Base-by-base conservation (phyloP, 371 early-diverging fungal genomes). In the Apophysomyces elegans region DNA sequence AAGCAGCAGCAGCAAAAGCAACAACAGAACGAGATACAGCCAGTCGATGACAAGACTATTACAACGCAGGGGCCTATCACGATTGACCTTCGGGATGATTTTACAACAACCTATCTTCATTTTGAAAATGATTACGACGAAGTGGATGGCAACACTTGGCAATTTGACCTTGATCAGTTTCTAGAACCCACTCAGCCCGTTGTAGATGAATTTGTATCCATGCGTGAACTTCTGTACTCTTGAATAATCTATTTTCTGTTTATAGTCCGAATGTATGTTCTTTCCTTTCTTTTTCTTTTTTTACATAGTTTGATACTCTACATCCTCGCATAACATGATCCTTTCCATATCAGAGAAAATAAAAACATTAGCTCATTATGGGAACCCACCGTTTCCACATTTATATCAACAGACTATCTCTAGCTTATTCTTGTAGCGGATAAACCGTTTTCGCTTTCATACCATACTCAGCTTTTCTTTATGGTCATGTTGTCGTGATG, bases 171-270 rank as follows among this genome's bases (percentile, higher is more conserved):
- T 35, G 43, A 59, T 26, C 50, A 37, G 37, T 59, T 50, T 26
- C 21, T 50, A 11, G 54, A 50, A 21, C 54, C 54, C 9, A 6
- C 21, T 21, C 41, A 38, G 26, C 12, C 58, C 9, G 41, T 36
- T 7, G 18, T 16, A 3, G 58, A 54, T 26, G 64, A 62, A 69
- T 75, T 61, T 56, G 62, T 73, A 56, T 76, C 70, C 54, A 72
- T 76, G 70, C 67, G 65, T 36, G 69, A 74, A 43, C 64, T 76
- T 37, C 46, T 74, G 47, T 72, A 75, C 21, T 66, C 68, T 45
- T 65, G 57, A 62, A 50, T 50, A 41, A 50, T 50, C 18, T 50
- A 21, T 50, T 50, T 50, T 50, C n/a, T 50, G n/a, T 50, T 14
- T 50, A 66, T 37, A 54, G 60, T 18, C 38, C 56, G 37, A 63